Evolutionary conservation across 73 alveolate species (phyloP), one percentile per base, ranked within the genome.

Genomic region (Effrenium voratum): DNA sequence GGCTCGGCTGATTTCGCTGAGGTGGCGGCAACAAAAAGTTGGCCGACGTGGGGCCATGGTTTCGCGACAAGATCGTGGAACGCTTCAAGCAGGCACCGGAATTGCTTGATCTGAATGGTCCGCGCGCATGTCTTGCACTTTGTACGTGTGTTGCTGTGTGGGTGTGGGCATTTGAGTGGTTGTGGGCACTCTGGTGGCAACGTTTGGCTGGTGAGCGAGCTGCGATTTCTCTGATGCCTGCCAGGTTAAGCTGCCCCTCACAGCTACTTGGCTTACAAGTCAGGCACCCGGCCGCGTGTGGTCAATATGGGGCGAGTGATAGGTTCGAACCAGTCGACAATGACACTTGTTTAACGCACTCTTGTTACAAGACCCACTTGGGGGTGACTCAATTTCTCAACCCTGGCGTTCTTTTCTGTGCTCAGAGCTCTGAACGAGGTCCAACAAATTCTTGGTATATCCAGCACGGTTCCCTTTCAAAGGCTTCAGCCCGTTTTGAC

Each of bases 41-140:
- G 73, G 92, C 98, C 8, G 98, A 92, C 49, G 98, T 92, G 40
- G 98, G 98, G 38, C 98, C 98, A 8, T 92, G 98, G 98, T 81
- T 92, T 50, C 90, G 91, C 26, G 98, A 92, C 92, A 90, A 90
- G 76, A 75, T 90, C 19, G 52, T 90, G 50, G 97, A 90, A 55
- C 73, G 97, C 8, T 66, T 90, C 97, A 90, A 90, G 97, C 97
- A 90, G 95, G 95, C 52, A 4, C 63, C 36, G 73, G 94, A 12
- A 8, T 3, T 41, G 13, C 68, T 10, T 55, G 68, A 55, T 22
- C 30, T 55, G n/a, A n/a, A n/a, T n/a, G n/a, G n/a, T 55, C 68
- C 10, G 30, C 30, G 68, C 22, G 68, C 68, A 22, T 55, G 30
- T 55, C 22, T 55, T 10, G 68, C 68, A 22, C 68, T 55, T 55